Base-by-base conservation (phyloP, 2,329 filamentous ascomycete genomes). In the Cladosporium velox region DNA sequence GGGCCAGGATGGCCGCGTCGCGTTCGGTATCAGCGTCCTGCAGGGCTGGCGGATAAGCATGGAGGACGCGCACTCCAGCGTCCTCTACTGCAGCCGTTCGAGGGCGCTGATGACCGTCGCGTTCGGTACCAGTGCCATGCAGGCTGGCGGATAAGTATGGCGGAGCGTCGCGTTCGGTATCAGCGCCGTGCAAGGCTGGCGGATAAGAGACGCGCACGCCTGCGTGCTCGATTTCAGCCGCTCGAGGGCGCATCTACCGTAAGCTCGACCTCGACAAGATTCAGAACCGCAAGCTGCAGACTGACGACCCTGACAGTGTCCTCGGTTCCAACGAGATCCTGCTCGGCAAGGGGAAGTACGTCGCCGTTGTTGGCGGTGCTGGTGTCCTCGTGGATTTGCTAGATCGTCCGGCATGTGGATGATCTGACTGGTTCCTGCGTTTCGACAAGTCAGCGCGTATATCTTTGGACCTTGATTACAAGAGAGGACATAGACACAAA, bases 21-120 rank as follows among this genome's bases (percentile, higher is more conserved):
- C 95, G 78, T 99, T 91, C 80, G 95, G 95, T 77, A 89, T 98
- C 72, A 99, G 95, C 72, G 93, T 92, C 81, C 99, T 99, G 95
- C 95, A 99, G 82, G 95, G 95, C 84, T 99, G 95, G 95, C 91
- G 95, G 83, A 98, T 99, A 83, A 97, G 92, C 84, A 99, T 99
- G 95, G 95, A 99, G 80, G 95, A 99, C 79, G 89, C 95, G 70
- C 95, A 99, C 82, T 92, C 91, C 68, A 87, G 91, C 65, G 83
- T 98, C 62, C 90, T 99, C 77, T 92, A 98, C 80, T 98, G 72
- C 87, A 95, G 75, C 84, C 88, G 68, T 82, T 84, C 68, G 81
- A 82, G 73, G 80, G 80, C 67, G 81, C 55, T 24, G 24, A 24
- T 24, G 24, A 24, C 24, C 78, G 88, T 97, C 78, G 82, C 95